phyloP scores from a whole-genome alignment of 1,284 basidiomycete species.

The Tausonia pullulans region DNA sequence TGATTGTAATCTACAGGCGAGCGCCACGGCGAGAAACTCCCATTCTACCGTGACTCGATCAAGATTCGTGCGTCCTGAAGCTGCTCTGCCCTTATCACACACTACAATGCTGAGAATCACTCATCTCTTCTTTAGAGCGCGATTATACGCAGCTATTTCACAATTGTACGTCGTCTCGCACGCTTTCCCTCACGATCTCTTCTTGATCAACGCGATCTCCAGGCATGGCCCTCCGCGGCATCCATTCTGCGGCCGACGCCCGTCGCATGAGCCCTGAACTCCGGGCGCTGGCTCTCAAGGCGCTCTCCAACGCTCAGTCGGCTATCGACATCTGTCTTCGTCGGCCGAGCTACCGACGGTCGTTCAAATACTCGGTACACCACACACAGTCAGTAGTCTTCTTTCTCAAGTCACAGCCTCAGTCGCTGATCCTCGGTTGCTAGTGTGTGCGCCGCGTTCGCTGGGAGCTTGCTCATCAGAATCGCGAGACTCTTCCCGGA shows the following conservation, averaged over 20 bases:
- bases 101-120: no score
- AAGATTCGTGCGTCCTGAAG: no score
- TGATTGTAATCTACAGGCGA: no score
- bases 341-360: not conserved
- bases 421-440: no score
- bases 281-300: not conserved
- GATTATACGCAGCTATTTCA: conserved; percentile 2
- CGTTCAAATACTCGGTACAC: conserved; percentile 44
- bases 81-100: no score
- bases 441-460: conserved; percentile 55
- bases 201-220: no score
- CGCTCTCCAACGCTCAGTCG: conserved; percentile 2
- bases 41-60: no score
- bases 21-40: no score
- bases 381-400: conserved; percentile 38
- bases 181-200: no score
- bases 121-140: not conserved
- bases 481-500: conserved; percentile 74
- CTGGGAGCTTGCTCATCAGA: conserved; percentile 75
- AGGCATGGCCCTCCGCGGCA: not conserved
- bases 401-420: conserved; percentile 53
- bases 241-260: not conserved
- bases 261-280: not conserved
- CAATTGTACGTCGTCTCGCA: not conserved
- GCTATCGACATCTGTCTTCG: conserved; percentile 18